Evolutionary conservation across 345 rosid species (phyloP), one percentile per base, ranked within the genome.

Genomic region (Populus pruinosa): DNA sequence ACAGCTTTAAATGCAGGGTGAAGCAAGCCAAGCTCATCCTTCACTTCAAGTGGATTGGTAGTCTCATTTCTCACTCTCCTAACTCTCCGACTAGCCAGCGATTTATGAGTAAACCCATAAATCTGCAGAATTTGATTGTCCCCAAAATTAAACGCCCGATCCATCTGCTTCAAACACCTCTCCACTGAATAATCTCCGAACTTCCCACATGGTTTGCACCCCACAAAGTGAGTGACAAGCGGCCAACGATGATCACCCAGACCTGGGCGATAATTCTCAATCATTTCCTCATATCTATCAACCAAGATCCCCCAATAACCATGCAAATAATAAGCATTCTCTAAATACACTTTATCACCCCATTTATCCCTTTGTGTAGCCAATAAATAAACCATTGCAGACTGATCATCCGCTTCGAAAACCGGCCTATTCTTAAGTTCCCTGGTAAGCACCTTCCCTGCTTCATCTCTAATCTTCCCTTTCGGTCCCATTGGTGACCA

Each of bases 401-500:
- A 90, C 69, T 88, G 96, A 82, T 88, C 94, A 49, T 90, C 96
- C 0, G 94, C 94, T 78, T 90, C 94, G 68, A 92, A 92, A 16
- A 83, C 88, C 0, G 92, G 92, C 56, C 92, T 82, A 53, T 83
- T 85, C 76, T 90, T 91, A 0, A 91, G 86, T 74, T 90, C 91
- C 79, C 89, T 80, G 17, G 90, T 88, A 67, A 90, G 78, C 16
- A 90, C 4, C 72, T 88, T 83, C 83, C 91, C 92, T 8, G 92
- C 93, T 71, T 90, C 90, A 56, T 90, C 97, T 27, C 91, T 78
- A 74, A 87, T 76, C 76, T 81, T 85, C 9, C 96, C 93, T 71
- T 88, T 88, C 0, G 93, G 92, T 4, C 93, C 92, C 97, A 92
- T 90, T 0, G 90, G 88, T 55, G 94, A 88, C 97, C 94, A 90